Evolutionary conservation across 1,284 basidiomycete species (phyloP).

Genomic region (Ustilago trichophora): DNA sequence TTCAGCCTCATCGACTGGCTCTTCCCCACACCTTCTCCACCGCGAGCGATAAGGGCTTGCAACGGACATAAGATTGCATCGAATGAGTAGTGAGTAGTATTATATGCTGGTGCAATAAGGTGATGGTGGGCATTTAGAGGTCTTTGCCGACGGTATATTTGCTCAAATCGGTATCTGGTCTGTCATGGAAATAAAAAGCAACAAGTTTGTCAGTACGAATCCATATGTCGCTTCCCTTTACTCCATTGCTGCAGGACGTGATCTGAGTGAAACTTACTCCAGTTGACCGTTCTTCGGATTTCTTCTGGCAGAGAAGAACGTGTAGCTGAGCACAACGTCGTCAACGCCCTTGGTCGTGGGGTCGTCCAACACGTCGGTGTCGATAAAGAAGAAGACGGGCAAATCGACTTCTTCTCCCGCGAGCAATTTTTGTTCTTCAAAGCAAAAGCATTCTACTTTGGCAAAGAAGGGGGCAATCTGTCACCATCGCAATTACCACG

Average conservation of each 20-base stretch:
- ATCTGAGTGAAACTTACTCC: constrained; percentile 39
- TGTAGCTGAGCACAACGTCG: constrained; percentile 93
- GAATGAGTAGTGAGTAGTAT: constrained; percentile 6
- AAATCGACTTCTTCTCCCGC: constrained; percentile 98
- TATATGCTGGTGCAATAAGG: too few relatives aligned
- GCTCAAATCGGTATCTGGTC: constrained; percentile 62
- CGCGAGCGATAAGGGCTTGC: too few relatives aligned
- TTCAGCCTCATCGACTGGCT: too few relatives aligned
- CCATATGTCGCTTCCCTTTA: too few relatives aligned
- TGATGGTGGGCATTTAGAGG: too few relatives aligned
- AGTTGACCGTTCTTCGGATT: constrained; percentile 63
- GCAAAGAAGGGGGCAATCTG: constrained; percentile 98
- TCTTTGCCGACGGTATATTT: constrained; percentile 53
- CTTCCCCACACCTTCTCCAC: too few relatives aligned
- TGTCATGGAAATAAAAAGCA: background rate
- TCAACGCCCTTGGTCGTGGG: constrained; percentile 84
- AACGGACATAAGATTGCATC: too few relatives aligned
- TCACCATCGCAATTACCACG: background rate
- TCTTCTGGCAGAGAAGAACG: constrained; percentile 82
- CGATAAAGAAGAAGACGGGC: constrained; percentile 98
- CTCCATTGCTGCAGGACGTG: too few relatives aligned
- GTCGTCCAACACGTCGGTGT: constrained; percentile 93
- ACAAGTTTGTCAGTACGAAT: background rate
- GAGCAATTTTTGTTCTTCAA: constrained; percentile 95
- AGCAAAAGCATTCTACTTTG: constrained; percentile 99